A percentile compares a stretch with the other conserved stretches of the same genome.
phyloP scores from a whole-genome alignment of 1,284 basidiomycete species.

The Kalmanozyma brasiliensis region DNA sequence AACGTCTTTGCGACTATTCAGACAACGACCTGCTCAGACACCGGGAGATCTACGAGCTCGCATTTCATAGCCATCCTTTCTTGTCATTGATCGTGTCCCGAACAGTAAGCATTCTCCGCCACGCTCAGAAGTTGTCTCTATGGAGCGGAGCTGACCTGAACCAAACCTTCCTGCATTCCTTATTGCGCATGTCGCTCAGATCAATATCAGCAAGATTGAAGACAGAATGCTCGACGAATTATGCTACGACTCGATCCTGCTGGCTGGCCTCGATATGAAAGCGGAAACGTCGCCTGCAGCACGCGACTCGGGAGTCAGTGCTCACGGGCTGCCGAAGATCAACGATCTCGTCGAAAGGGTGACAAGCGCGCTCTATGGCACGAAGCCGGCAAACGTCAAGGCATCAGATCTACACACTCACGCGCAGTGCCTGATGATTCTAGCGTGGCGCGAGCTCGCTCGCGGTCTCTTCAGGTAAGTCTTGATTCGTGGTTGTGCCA shows the following conservation, averaged over 20 bases:
- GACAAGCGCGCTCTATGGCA: slow-evolving; percentile 1
- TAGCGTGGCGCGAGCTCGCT: slow-evolving; percentile 43
- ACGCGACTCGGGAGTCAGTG: background rate
- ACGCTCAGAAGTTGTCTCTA: too few relatives aligned
- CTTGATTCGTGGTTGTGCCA: too few relatives aligned
- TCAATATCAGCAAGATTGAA: slow-evolving; percentile 9
- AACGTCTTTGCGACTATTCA: background rate
- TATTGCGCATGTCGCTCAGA: background rate
- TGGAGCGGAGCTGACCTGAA: too few relatives aligned
- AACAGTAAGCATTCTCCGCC: slow-evolving; percentile 13
- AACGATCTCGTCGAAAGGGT: slow-evolving; percentile 1
- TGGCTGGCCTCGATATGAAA: slow-evolving; percentile 14
- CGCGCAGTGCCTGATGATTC: slow-evolving; percentile 27
- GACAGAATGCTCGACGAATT: slow-evolving; percentile 2
- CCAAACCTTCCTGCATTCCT: too few relatives aligned
- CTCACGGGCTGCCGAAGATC: slow-evolving; percentile 2
- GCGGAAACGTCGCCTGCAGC: background rate
- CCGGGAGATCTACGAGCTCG: slow-evolving; percentile 16
- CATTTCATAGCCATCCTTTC: slow-evolving; percentile 36
- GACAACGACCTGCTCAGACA: slow-evolving; percentile 2
- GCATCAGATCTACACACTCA: slow-evolving; percentile 7
- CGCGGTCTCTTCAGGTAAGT: slow-evolving; percentile 26
- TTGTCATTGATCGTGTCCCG: slow-evolving; percentile 27
- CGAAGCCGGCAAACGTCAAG: slow-evolving; percentile 9
- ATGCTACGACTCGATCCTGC: slow-evolving; percentile 18